A percentile compares a stretch with the other conserved stretches of the same genome.
These are phyloP conservation scores for Mortierella sp. DNA, from an alignment of 371 early-diverging fungal genomes.

Conservation along the genomic window DNA sequence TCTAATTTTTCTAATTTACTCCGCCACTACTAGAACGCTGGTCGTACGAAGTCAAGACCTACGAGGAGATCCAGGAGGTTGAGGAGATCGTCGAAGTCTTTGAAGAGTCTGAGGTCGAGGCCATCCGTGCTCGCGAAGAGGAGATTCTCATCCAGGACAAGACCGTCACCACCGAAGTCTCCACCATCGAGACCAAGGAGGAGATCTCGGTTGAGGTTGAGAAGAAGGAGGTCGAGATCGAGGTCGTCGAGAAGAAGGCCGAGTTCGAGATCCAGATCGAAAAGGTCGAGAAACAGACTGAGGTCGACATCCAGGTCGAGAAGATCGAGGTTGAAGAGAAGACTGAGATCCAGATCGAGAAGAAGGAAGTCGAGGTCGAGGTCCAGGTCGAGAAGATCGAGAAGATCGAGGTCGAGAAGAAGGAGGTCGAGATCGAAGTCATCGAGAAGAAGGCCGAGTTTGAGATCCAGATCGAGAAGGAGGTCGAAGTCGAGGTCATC, in stretches of 20 bases:
- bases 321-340: neutral
- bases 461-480: neutral
- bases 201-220: slow-evolving; percentile 1
- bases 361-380: neutral
- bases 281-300: no score
- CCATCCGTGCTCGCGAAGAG: neutral
- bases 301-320: neutral
- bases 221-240: neutral
- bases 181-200: neutral
- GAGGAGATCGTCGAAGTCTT: slow-evolving; percentile 16
- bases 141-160: neutral
- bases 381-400: slow-evolving; percentile 24
- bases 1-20: slow-evolving; percentile 8
- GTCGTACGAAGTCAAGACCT: slow-evolving; percentile 14
- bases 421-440: slow-evolving; percentile 10
- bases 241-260: slow-evolving; percentile 1
- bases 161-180: neutral
- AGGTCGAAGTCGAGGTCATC: neutral
- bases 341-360: neutral
- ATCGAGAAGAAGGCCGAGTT: slow-evolving; percentile 3
- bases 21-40: slow-evolving; percentile 6
- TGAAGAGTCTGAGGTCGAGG: neutral
- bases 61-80: slow-evolving; percentile 9
- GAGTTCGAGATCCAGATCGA: no score
- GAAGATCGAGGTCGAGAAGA: slow-evolving; percentile 22